Evolutionary conservation across 352 stramenopile genomes (phyloP).

Genomic region (Phytophthora kernoviae): DNA sequence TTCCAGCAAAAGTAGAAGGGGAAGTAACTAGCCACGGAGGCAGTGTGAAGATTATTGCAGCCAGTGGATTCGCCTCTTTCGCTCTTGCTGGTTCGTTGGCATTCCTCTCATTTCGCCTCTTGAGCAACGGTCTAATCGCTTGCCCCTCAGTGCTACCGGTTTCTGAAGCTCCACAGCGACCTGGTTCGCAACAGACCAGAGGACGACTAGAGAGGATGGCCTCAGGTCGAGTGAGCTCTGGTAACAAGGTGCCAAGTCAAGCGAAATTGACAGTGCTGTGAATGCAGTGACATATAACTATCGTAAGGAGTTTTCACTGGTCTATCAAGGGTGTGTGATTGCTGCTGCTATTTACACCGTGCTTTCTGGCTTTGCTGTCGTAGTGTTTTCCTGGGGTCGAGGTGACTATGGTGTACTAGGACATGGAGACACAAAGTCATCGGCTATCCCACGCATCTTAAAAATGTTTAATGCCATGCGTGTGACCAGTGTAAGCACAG

Average conservation of each 20-base stretch:
- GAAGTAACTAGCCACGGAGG: constrained; percentile 24
- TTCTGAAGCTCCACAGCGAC: constrained; percentile 15
- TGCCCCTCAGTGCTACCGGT: constrained; percentile 15
- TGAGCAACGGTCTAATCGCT: constrained; percentile 1
- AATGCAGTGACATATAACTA: constrained; percentile 35
- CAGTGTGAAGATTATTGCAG: constrained; percentile 54
- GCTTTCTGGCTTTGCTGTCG: not conserved
- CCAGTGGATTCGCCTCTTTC: constrained; percentile 71
- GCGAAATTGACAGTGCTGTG: constrained; percentile 27
- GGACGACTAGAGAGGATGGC: constrained; percentile 29
- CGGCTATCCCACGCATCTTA: constrained; percentile 46
- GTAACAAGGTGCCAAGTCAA: constrained; percentile 13
- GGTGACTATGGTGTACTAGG: constrained; percentile 65
- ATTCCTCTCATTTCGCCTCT: not conserved
- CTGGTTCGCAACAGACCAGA: constrained; percentile 15
- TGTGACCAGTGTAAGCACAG: constrained; percentile 58
- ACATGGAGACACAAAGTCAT: constrained; percentile 53
- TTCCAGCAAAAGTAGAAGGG: constrained; percentile 41
- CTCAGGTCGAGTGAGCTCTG: constrained; percentile 17
- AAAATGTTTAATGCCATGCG: constrained; percentile 59
- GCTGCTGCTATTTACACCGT: not conserved
- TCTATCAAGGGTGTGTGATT: no score
- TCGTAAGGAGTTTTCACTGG: constrained; percentile 17
- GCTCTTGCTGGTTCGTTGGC: constrained; percentile 59
- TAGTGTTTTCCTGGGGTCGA: constrained; percentile 78